Percentiles rank a stretch among this genome's conserved stretches.
These are phyloP conservation scores for Ceratonia siliqua DNA, from an alignment of 306 rosid species.

Conservation along the genomic window DNA sequence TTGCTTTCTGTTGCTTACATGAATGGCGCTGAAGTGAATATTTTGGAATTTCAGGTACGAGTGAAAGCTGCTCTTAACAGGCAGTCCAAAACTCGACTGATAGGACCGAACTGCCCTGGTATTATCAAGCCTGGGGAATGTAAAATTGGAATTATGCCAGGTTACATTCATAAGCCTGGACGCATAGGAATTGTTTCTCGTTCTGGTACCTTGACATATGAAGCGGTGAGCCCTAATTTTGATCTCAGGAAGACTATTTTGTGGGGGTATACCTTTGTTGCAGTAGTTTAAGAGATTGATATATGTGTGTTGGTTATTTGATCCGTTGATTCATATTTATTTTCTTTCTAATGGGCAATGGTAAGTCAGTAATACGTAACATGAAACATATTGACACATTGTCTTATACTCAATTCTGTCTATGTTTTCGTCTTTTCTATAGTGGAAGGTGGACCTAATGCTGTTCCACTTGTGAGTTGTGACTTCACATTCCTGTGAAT, in stretches of 20 bases:
- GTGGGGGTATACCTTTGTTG: slow-evolving; percentile 14
- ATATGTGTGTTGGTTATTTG: neutral
- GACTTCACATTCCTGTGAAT: too few species aligned
- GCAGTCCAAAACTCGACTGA: slow-evolving; percentile 86
- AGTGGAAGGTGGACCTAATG: too few species aligned
- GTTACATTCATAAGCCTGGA: slow-evolving; percentile 98
- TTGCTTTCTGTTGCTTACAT: slow-evolving; percentile 12
- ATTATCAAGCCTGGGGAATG: slow-evolving; percentile 99
- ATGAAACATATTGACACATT: neutral
- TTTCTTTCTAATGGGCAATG: neutral
- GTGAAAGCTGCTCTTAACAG: slow-evolving; percentile 93
- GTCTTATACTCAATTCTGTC: neutral
- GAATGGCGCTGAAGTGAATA: slow-evolving; percentile 24
- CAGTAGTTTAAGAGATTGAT: neutral
- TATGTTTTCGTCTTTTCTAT: too few species aligned
- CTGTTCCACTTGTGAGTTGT: too few species aligned
- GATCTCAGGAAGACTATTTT: neutral
- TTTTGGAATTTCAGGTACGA: slow-evolving; percentile 62
- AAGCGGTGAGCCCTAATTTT: slow-evolving; percentile 77
- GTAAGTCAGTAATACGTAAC: neutral
- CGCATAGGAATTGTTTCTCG: slow-evolving; percentile 98
- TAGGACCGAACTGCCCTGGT: slow-evolving; percentile 99
- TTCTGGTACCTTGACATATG: slow-evolving; percentile 98
- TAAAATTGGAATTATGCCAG: slow-evolving; percentile 99
- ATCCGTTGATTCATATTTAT: neutral